Evolutionary conservation across 805 yeast species (phyloP).

Genomic region (Schizosaccharomyces octosporus): DNA sequence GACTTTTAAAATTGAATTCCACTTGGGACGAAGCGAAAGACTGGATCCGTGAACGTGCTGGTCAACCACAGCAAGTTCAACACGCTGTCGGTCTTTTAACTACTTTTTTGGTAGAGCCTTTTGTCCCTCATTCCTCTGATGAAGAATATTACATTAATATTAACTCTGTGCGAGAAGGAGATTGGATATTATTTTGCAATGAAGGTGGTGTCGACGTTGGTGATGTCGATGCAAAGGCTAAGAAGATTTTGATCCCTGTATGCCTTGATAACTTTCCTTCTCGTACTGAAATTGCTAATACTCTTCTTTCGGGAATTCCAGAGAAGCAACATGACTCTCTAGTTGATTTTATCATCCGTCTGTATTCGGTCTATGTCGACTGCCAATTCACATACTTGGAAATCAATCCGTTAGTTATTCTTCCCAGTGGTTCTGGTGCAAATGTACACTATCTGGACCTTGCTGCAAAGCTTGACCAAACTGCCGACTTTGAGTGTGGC

Average conservation of each 20-base stretch:
- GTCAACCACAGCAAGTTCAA: conserved; percentile 18
- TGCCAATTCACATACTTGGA: conserved; percentile 23
- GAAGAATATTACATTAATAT: conserved; percentile 24
- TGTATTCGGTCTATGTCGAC: conserved; percentile 24
- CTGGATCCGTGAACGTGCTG: conserved; percentile 23
- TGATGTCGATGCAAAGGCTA: conserved; percentile 23
- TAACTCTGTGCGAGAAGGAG: conserved; percentile 24
- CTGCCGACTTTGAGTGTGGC: conserved; percentile 26
- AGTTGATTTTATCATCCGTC: conserved; percentile 21
- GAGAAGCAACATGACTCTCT: conserved; percentile 18
- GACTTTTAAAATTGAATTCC: conserved; percentile 20
- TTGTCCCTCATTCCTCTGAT: conserved; percentile 22
- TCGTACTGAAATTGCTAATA: conserved; percentile 14
- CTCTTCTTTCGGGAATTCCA: conserved; percentile 19
- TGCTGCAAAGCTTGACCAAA: conserved; percentile 24
- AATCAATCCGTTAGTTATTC: conserved; percentile 23
- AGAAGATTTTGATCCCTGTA: conserved; percentile 20
- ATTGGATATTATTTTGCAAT: conserved; percentile 23
- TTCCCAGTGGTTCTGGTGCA: conserved; percentile 15
- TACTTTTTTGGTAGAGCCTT: conserved; percentile 23
- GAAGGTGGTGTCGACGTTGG: conserved; percentile 27
- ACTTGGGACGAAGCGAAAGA: conserved; percentile 21
- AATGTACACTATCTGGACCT: conserved; percentile 23
- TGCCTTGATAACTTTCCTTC: conserved; percentile 20
- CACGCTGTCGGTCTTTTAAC: conserved; percentile 17